Conservation (phyloP, 306 rosid genomes). For the Malus asiatica region DNA sequence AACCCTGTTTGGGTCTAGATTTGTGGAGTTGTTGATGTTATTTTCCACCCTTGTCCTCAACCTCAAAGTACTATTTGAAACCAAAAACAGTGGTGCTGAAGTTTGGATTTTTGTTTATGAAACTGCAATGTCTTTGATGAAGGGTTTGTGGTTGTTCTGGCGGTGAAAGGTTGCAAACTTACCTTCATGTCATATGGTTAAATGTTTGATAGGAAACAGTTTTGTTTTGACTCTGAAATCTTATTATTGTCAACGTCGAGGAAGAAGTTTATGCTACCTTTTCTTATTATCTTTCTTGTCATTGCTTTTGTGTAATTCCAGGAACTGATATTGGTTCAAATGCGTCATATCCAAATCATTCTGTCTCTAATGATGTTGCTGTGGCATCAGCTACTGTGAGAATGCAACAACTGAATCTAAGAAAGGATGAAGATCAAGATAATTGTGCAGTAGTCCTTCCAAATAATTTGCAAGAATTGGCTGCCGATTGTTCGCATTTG, state of each 20-base stretch:
- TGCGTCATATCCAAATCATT: slow-evolving; percentile 17
- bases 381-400: slow-evolving; percentile 36
- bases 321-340: slow-evolving; percentile 9
- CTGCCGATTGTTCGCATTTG: slow-evolving; percentile 60
- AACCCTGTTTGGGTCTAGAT: neutral
- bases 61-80: neutral
- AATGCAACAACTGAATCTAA: slow-evolving; percentile 33
- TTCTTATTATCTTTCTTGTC: neutral
- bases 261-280: neutral
- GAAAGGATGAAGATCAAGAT: slow-evolving; percentile 26
- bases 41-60: neutral
- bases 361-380: slow-evolving; percentile 10
- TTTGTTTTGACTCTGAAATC: neutral
- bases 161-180: neutral
- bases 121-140: neutral
- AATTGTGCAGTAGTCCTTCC: slow-evolving; percentile 45
- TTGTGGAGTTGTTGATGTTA: neutral
- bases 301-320: neutral
- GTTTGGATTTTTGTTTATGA: neutral
- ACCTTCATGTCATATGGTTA: neutral
- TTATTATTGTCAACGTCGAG: neutral
- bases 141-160: neutral
- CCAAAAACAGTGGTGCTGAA: neutral
- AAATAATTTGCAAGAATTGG: slow-evolving; percentile 43
- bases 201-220: neutral